Evolutionary conservation across 1,284 basidiomycete genomes (phyloP), one percentile per base, ranked within the genome.

Genomic region (Heliocybe sulcata): DNA sequence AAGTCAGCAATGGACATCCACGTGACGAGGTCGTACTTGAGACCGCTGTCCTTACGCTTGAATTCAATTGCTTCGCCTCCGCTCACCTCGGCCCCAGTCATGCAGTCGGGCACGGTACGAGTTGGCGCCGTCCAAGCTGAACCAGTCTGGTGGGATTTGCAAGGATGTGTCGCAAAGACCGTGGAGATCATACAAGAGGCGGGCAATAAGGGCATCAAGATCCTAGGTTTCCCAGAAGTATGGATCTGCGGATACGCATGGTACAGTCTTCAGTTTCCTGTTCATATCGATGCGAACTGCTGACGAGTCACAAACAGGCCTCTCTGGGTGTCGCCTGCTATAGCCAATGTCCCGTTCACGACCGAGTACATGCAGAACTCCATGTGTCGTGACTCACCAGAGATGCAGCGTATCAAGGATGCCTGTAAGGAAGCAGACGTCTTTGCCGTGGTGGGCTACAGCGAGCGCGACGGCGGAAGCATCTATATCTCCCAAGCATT

Each of bases 131-230:
- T 67, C 3, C 64, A 66, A 57, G 65, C 65, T 38, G 65, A 67
- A 53, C 65, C 65, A 65, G 66, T 64, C 22, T 69, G 67, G 67
- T 61, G 68, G 35, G 66, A 69, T 58, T 61, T 69, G n/a, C 61
- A 68, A 63, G 67, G 67, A 19, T 59, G 67, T 22, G 67, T 69
- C 10, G 59, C 65, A 19, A 69, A 69, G 54, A 67, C 66, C 16
- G 67, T 69, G 58, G 54, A 54, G 10, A 64, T 69, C 38, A 67
- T 68, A n/a, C 53, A 60, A 10, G 67, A 69, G 47, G 67, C 67
- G 2, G 63, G 66, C 14, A 55, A 58, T 4, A 55, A 64, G n/a
- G 67, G 65, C 12, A 67, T 67, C 22, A 68, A 68, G 56, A 65
- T 69, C 20, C 64, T 68, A 27, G 66, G 67, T 2, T 66, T 67